These are phyloP conservation scores for Moricandia moricandioides DNA, from an alignment of 345 rosid genomes.

Conservation along the genomic window DNA sequence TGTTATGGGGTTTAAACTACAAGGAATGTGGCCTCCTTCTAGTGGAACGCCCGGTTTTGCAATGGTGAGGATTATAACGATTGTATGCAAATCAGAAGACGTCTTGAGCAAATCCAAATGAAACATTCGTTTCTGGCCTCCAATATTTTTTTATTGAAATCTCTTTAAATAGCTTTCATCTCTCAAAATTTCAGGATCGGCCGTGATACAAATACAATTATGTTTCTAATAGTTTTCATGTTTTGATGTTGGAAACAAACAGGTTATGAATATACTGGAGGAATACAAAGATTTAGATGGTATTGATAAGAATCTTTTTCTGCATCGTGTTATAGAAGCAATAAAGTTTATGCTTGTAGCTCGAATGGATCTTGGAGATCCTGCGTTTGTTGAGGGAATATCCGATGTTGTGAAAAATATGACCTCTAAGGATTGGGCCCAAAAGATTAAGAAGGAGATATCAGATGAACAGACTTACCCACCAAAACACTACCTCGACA, in stretches of 20 bases:
- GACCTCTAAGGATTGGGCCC: conserved; percentile 58
- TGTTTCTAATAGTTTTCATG: conserved; percentile 18
- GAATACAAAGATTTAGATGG: conserved; percentile 46
- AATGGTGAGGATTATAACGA: conserved; percentile 45
- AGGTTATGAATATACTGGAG: conserved; percentile 64
- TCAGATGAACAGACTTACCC: conserved; percentile 67
- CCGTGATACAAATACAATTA: neutral
- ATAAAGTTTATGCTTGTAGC: conserved; percentile 76
- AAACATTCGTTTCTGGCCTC: too few species aligned
- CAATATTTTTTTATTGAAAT: too few species aligned
- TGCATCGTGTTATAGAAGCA: conserved; percentile 77
- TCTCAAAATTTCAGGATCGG: too few species aligned
- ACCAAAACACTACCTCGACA: conserved; percentile 56
- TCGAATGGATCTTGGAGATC: conserved; percentile 83
- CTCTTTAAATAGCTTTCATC: too few species aligned
- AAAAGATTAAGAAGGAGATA: conserved; percentile 45
- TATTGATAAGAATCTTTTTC: conserved; percentile 44
- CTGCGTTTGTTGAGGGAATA: conserved; percentile 43
- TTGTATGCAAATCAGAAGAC: too few species aligned
- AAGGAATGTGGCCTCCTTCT: conserved; percentile 87
- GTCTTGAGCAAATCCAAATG: too few species aligned
- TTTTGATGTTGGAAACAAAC: conserved; percentile 4
- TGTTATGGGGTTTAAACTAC: conserved; percentile 55
- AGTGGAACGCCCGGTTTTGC: conserved; percentile 67
- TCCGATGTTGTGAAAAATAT: conserved; percentile 41